Evolutionary conservation across 1,284 basidiomycete species (phyloP).

Genomic region (Athelia psychrophila): DNA sequence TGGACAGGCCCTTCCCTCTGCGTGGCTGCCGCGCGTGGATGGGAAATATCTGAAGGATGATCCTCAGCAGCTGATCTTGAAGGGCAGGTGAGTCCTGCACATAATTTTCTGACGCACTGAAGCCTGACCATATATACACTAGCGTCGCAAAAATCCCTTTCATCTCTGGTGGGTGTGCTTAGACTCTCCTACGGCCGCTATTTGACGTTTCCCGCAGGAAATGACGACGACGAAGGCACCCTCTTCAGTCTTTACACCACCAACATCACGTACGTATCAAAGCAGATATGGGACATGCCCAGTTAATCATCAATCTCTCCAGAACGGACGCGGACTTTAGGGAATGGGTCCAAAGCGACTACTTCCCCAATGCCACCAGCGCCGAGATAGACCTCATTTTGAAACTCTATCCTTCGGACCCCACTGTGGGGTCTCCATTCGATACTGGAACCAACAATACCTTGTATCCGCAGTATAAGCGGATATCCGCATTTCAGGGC

Average conservation of each 20-base stretch:
- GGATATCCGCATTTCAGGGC: constrained; percentile 23
- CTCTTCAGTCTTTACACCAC: constrained; percentile 18
- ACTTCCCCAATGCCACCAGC: constrained; percentile 10
- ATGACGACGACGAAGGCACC: constrained; percentile 32
- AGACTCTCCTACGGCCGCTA: constrained; percentile 11
- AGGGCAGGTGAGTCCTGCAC: constrained; percentile 23
- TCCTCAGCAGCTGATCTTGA: constrained; percentile 16
- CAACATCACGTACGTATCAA: constrained; percentile 27
- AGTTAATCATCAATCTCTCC: neutral
- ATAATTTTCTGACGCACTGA: constrained; percentile 20
- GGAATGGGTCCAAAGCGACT: constrained; percentile 16
- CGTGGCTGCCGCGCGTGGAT: constrained; percentile 38
- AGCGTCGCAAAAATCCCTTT: constrained; percentile 27
- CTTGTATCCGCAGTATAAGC: constrained; percentile 23
- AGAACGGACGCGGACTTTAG: constrained; percentile 14
- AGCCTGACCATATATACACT: constrained; percentile 19
- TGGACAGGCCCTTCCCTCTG: constrained; percentile 7
- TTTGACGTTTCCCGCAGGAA: constrained; percentile 18
- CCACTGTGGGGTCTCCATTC: constrained; percentile 18
- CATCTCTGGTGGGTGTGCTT: constrained; percentile 9
- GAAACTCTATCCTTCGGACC: constrained; percentile 22
- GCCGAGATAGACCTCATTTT: constrained; percentile 10
- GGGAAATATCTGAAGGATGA: constrained; percentile 24
- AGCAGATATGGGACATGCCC: neutral
- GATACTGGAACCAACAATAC: constrained; percentile 13